Evolutionary conservation across 2,329 filamentous ascomycete genomes (phyloP), one percentile per base, ranked within the genome.

Genomic region (Leptosphaerulina australis): DNA sequence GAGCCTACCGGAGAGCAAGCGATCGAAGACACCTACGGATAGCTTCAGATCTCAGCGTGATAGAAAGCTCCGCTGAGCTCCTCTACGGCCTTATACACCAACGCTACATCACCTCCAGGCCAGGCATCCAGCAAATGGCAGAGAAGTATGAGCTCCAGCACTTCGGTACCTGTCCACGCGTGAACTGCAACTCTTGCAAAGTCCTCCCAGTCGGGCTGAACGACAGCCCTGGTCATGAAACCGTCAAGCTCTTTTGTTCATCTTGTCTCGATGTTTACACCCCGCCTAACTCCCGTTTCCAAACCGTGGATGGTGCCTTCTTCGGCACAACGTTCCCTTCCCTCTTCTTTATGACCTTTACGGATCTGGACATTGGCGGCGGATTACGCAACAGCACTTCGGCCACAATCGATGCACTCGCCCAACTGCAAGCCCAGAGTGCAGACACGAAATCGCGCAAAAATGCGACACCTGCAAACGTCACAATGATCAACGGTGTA

Each of bases 81-180:
- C 86, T 99, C 18, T 99, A 99, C 76, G 94, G 94, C 30, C 83
- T 99, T 52, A 99, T 99, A 74, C 94, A 99, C 77, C 94, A 97
- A 74, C 88, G 94, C 49, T 99, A 97, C 76, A 97, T 99, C 76
- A 97, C 92, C 68, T 97, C 92, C 18, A 84, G 94, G 51, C 91
- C 90, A 2, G 94, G 94, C 43, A 97, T 99, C 66, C 93, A 97
- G 76, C 92, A 97, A 73, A 99, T 99, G 94, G 91, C 92, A 56
- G 94, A 99, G 75, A 99, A 99, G 75, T 99, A 97, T 79, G 93
- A 97, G 74, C 82, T 96, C 38, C 89, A 92, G 55, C 93, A 99
- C 77, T 99, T 99, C 70, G 94, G 94, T 44, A 87, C 88, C 62
- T 99, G 94, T 73, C 94, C 94, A n/a, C 85, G 94, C 52, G 95